Conservation (phyloP, 1,139 yeast species). For the Yamadazyma blattariae region DNA sequence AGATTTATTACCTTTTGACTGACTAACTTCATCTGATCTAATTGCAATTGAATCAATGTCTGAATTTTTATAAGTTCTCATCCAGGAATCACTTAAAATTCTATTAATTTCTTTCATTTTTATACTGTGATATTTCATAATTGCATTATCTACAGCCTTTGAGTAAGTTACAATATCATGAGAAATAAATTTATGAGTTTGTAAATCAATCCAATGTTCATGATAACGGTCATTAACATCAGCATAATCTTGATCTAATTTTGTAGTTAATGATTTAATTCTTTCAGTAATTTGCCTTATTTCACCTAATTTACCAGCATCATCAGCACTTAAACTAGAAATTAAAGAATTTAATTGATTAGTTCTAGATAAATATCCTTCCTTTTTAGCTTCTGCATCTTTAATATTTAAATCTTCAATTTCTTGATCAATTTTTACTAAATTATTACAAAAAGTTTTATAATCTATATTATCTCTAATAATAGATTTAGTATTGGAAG, state of each 20-base stretch:
- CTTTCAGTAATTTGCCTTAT: constrained; percentile 80
- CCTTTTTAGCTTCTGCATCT: constrained; percentile 64
- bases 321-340: constrained; percentile 58
- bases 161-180: constrained; percentile 82
- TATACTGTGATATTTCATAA: constrained; percentile 86
- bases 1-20: constrained; percentile 60
- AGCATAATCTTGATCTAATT: constrained; percentile 67
- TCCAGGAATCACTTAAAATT: constrained; percentile 89
- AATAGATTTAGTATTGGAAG: constrained; percentile 34
- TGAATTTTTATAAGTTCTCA: constrained; percentile 88
- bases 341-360: constrained; percentile 51
- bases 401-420: constrained; percentile 39
- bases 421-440: constrained; percentile 25
- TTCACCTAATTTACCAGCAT: constrained; percentile 83
- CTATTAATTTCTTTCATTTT: constrained; percentile 93
- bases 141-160: constrained; percentile 86
- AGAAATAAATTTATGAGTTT: constrained; percentile 74
- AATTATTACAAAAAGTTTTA: constrained; percentile 26
- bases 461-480: constrained; percentile 41
- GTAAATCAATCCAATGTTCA: constrained; percentile 71
- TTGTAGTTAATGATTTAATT: constrained; percentile 50
- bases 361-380: constrained; percentile 61
- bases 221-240: constrained; percentile 64
- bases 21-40: constrained; percentile 69
- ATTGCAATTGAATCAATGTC: constrained; percentile 92